These are phyloP conservation scores for Beauveria pseudobassiana DNA, from an alignment of 2,329 filamentous ascomycete genomes.

Conservation along the genomic window DNA sequence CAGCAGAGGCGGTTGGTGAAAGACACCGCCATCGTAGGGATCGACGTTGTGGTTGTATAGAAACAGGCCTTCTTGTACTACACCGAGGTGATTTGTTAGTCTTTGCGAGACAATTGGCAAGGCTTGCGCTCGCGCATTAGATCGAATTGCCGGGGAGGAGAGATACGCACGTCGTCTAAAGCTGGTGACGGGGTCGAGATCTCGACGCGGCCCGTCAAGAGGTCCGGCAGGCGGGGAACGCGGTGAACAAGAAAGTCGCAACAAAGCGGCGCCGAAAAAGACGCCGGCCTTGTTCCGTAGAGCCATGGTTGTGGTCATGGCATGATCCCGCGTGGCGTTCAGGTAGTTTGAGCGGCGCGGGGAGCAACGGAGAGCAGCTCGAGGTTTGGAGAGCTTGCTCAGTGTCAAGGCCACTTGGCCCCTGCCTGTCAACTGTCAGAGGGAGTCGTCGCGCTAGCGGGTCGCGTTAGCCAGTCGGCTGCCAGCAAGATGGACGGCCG, in stretches of 20 bases:
- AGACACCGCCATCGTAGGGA: conserved; percentile 89
- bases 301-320: conserved; percentile 31
- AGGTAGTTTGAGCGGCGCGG: background rate
- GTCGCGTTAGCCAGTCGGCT: background rate
- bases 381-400: conserved; percentile 2
- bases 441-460: conserved; percentile 2
- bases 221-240: conserved; percentile 74
- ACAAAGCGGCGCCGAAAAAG: conserved; percentile 65
- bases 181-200: conserved; percentile 93
- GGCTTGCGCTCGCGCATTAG: background rate
- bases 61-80: conserved; percentile 94
- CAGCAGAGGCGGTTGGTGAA: conserved; percentile 76
- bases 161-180: conserved; percentile 79
- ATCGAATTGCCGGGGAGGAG: background rate
- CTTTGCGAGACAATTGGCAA: background rate
- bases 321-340: conserved; percentile 18
- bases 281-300: conserved; percentile 43
- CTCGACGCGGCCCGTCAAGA: conserved; percentile 87
- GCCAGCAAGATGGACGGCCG: background rate
- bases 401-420: conserved; percentile 20
- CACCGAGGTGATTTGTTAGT: conserved; percentile 7
- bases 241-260: conserved; percentile 74
- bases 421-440: background rate
- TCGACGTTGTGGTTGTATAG: conserved; percentile 95
- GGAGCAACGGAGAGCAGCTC: background rate